Evolutionary conservation across 345 rosid species (phyloP), one percentile per base, ranked within the genome.

Genomic region (Iberis pinnata): DNA sequence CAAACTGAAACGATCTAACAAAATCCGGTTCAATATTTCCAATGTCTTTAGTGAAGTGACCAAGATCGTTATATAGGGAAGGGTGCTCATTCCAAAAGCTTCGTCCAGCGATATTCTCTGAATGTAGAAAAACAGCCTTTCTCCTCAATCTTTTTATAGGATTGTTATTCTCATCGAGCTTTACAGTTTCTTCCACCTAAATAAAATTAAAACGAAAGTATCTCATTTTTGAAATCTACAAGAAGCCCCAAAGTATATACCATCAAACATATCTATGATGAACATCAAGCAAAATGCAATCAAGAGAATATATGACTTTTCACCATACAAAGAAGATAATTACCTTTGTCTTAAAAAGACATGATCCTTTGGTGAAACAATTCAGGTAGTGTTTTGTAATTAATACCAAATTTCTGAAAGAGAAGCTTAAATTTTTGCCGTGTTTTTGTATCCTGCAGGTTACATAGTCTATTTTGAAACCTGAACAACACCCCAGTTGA

Each of bases 291-390:
- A 24, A 63, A 18, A 40, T 42, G 53, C 60, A 58, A 27, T 40
- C 18, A 15, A 4, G 17, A 51, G 39, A 14, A 53, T 5, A 19
- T 44, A 55, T 7, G 14, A 57, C 19, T 15, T 18, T 43, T 58
- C 31, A 43, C 31, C 14, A 39, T n/a, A n/a, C n/a, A n/a, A n/a
- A n/a, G n/a, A n/a, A n/a, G n/a, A n/a, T n/a, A n/a, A 46, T 57
- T 33, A 90, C 98, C 98, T 90, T 65, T 7, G 48, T 75, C 80
- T 65, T 84, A 69, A 32, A 70, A 58, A 78, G 53, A 64, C 92
- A 81, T 13, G 96, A 82, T 54, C 98, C 98, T 69, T n/a, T 80
- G 95, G 56, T 95, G 96, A 65, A 82, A 82, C 69, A 87, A 65
- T 48, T 68, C 76, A 64, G 77, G 86, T 53, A 76, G 70, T 12